Conservation (phyloP, 306 rosid species). For the Quercus dentata region DNA sequence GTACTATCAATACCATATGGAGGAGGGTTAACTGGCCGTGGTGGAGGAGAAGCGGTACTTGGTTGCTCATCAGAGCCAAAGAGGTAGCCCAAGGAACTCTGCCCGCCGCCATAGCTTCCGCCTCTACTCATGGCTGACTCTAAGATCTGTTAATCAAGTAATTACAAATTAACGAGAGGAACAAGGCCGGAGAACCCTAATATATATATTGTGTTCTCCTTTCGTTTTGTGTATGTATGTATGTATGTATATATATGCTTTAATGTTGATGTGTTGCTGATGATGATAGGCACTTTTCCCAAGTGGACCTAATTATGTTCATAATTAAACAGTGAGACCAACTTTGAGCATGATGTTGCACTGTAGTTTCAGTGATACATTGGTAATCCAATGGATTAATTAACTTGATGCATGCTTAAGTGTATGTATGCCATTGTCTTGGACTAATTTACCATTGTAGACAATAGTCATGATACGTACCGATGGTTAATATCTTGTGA, state of each 20-base stretch:
- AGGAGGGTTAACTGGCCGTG: conserved; percentile 30
- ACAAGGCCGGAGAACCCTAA: conserved; percentile 23
- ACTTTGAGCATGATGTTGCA: background rate
- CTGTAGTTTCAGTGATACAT: background rate
- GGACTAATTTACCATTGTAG: background rate
- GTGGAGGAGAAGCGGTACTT: conserved; percentile 28
- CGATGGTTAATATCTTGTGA: background rate
- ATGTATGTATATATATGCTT: too few relatives aligned
- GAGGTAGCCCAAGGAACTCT: conserved; percentile 69
- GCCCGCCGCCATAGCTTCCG: conserved; percentile 66
- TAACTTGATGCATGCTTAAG: background rate
- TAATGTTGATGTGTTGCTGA: background rate
- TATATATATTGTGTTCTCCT: background rate
- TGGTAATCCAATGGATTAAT: background rate
- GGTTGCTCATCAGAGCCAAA: conserved; percentile 60
- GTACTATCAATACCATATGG: conserved; percentile 52
- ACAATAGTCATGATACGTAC: background rate
- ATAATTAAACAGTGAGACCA: conserved; percentile 2
- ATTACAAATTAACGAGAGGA: background rate
- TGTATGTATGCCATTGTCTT: background rate
- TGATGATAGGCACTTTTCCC: background rate
- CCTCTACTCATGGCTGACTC: conserved; percentile 59
- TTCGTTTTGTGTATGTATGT: background rate
- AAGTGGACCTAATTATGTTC: background rate
- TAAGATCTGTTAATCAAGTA: background rate